Evolutionary conservation across 2,329 filamentous ascomycete genomes (phyloP).

Genomic region (Tolypocladium guangdongense): DNA sequence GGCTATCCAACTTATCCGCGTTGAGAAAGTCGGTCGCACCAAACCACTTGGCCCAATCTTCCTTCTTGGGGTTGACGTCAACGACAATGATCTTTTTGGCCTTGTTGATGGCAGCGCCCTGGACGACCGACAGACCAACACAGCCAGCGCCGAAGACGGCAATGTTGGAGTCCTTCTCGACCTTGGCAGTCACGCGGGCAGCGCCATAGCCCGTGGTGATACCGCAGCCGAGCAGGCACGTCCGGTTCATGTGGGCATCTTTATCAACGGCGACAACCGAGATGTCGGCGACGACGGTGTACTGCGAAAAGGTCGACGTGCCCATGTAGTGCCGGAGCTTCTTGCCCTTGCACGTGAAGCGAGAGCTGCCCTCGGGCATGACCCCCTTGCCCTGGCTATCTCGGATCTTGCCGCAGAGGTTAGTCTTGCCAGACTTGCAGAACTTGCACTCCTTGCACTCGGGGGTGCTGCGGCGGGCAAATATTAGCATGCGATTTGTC

Average conservation of each 20-base stretch:
- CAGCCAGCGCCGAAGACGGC: slow-evolving; percentile 94
- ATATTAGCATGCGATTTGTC: slow-evolving; percentile 2
- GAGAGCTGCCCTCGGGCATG: slow-evolving; percentile 93
- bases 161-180: slow-evolving; percentile 81
- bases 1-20: slow-evolving; percentile 64
- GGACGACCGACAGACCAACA: slow-evolving; percentile 88
- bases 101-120: slow-evolving; percentile 80
- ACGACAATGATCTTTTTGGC: slow-evolving; percentile 66
- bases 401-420: slow-evolving; percentile 97
- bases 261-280: slow-evolving; percentile 88
- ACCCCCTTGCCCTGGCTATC: slow-evolving; percentile 91
- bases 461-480: slow-evolving; percentile 55
- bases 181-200: slow-evolving; percentile 81
- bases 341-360: slow-evolving; percentile 91
- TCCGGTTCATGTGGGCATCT: slow-evolving; percentile 89
- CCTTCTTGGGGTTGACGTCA: slow-evolving; percentile 76
- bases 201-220: slow-evolving; percentile 98
- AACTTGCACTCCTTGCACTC: slow-evolving; percentile 99
- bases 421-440: slow-evolving; percentile 98
- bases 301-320: slow-evolving; percentile 96
- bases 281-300: slow-evolving; percentile 97
- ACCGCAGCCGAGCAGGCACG: slow-evolving; percentile 91
- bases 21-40: slow-evolving; percentile 97
- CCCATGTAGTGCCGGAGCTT: slow-evolving; percentile 98
- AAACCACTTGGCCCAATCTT: slow-evolving; percentile 88